Conservation (phyloP, 768 basidiomycete species). For the Pisolithus microcarpus region DNA sequence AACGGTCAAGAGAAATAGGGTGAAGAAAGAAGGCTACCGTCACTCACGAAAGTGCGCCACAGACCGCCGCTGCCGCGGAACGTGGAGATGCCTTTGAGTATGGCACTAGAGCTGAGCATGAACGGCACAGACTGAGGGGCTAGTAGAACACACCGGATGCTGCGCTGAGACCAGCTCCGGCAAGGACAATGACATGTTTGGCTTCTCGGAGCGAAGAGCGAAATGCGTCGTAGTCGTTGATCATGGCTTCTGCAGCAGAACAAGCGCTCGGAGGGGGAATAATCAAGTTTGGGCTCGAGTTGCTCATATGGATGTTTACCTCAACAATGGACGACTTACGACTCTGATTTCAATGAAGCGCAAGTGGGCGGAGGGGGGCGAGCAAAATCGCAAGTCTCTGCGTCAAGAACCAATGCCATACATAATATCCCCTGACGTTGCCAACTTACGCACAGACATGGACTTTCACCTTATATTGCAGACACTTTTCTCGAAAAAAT, state of each 20-base stretch:
- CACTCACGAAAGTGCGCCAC: conserved; percentile 26
- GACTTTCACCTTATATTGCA: no score
- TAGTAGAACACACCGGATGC: conserved; percentile 41
- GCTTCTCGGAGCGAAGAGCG: conserved; percentile 11
- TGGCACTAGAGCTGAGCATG: conserved; percentile 1
- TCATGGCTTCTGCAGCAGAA: not conserved
- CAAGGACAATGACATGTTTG: conserved; percentile 35
- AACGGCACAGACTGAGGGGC: not conserved
- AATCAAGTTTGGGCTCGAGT: no score
- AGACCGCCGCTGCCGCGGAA: conserved; percentile 37
- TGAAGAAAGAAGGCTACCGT: not conserved
- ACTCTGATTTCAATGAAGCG: no score
- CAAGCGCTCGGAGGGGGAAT: no score
- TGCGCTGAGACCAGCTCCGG: conserved; percentile 59
- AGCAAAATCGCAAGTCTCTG: no score
- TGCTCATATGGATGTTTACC: no score
- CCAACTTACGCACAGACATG: no score
- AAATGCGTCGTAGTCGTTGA: conserved; percentile 8
- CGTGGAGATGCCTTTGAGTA: not conserved
- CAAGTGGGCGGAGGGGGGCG: no score
- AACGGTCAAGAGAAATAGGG: not conserved
- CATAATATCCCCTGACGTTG: no score
- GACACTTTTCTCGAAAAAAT: no score
- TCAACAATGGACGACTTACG: no score
- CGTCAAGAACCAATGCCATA: no score